Conservation (phyloP, 2,329 filamentous ascomycete genomes). For the Cryphonectria carpinicola region DNA sequence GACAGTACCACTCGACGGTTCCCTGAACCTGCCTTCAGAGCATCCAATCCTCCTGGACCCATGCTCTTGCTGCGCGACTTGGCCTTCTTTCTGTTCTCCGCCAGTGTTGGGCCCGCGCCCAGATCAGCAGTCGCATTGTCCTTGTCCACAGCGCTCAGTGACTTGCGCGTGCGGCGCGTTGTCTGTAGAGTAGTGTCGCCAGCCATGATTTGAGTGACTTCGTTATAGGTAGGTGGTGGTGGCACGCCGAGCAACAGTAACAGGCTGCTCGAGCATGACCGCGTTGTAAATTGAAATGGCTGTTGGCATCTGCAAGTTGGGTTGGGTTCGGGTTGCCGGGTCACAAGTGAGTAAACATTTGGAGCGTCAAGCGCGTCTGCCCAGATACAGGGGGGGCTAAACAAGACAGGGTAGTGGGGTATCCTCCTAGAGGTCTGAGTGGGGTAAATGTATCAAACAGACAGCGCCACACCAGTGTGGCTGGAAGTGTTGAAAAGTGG, state of each 20-base stretch:
- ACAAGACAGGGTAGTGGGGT: background rate
- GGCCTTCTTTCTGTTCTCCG: conserved; percentile 62
- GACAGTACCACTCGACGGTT: conserved; percentile 75
- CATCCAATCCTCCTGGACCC: conserved; percentile 86
- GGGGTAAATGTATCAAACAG: background rate
- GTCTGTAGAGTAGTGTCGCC: conserved; percentile 57
- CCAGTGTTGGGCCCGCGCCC: conserved; percentile 56
- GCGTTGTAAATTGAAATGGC: background rate
- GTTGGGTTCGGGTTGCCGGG: conserved; percentile 17
- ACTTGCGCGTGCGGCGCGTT: conserved; percentile 68
- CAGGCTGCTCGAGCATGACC: conserved; percentile 8
- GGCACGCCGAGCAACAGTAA: conserved; percentile 1
- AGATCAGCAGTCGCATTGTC: conserved; percentile 78
- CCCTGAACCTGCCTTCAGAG: conserved; percentile 73
- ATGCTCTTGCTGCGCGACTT: conserved; percentile 88
- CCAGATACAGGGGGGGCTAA: background rate
- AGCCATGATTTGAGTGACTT: conserved; percentile 14
- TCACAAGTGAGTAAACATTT: conserved; percentile 16
- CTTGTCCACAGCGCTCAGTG: conserved; percentile 71
- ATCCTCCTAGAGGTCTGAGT: background rate
- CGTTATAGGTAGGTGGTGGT: background rate
- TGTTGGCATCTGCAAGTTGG: background rate
- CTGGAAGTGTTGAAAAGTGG: background rate
- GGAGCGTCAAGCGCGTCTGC: conserved; percentile 10
- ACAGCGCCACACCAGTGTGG: conserved; percentile 10